Percentiles rank a stretch among this genome's conserved stretches.
Evolutionary conservation across 768 basidiomycete genomes (phyloP).

Genomic region (Suillus weaverae): DNA sequence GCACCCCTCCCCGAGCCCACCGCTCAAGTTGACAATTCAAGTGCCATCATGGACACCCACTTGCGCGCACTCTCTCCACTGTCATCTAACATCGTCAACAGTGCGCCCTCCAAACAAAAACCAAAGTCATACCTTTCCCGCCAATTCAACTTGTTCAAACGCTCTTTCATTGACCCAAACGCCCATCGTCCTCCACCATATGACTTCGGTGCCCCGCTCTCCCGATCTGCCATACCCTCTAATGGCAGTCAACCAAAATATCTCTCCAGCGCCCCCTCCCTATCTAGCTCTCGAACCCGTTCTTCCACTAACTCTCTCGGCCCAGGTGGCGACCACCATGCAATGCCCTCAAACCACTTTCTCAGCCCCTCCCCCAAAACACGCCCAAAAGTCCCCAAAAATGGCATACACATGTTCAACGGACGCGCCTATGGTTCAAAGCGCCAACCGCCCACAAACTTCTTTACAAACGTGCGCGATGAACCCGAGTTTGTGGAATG

Average conservation of each 20-base stretch:
- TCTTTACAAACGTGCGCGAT: slow-evolving; percentile 63
- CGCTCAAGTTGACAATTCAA: not conserved
- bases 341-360: slow-evolving; percentile 13
- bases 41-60: not conserved
- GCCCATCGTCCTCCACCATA: not conserved
- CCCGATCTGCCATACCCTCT: not conserved
- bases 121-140: not conserved
- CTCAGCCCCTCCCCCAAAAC: slow-evolving; percentile 2
- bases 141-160: slow-evolving; percentile 3
- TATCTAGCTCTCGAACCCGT: slow-evolving; percentile 12
- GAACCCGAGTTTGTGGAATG: slow-evolving; percentile 88
- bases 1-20: not conserved
- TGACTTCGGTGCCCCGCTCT: not conserved
- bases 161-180: not conserved
- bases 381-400: slow-evolving; percentile 14
- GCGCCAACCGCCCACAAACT: slow-evolving; percentile 41
- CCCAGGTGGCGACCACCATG: slow-evolving; percentile 29
- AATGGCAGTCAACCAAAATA: not conserved
- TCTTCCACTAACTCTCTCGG: slow-evolving; percentile 24
- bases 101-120: not conserved
- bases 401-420: slow-evolving; percentile 71
- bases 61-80: not conserved
- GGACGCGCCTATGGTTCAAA: slow-evolving; percentile 77
- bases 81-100: not conserved
- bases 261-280: not conserved